Base-by-base conservation (phyloP, 176 grass and related monocot species). In the Carex myosuroides region DNA sequence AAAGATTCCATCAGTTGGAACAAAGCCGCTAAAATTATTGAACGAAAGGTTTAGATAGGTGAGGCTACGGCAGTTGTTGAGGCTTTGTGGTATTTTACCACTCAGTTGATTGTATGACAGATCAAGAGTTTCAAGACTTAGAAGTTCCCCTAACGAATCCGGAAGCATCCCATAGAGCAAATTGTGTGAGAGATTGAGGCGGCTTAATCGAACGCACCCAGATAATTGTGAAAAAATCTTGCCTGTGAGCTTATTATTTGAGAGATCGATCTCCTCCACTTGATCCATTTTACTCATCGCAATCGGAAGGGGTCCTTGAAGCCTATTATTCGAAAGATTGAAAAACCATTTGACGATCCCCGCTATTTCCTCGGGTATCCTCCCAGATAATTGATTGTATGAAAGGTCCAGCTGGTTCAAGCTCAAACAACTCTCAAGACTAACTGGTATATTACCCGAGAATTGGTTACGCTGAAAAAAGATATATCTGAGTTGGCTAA, bases 141-240 rank as follows among this genome's bases (percentile, higher is more conserved):
- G 10, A 4, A 94, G 91, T 26, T 35, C 13, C n/a, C 83, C 89
- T 1, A 98, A 42, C 0, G 68, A 63, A 3, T 54, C 14, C 0
- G 88, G 91, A 3, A 98, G 82, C 17, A 1, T 6, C 14, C 91
- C 91, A 30, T 83, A 3, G 35, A 98, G 89, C 21, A 17, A 84
- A 90, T 98, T 98, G 83, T 98, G 85, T 2, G 91, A 95, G 20
- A 98, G 53, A 82, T 98, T 88, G 30, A 98, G 73, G 6, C 82
- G 64, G 48, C 29, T 44, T 64, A 95, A 70, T 66, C 67, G 90
- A 10, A 63, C 55, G 30, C 88, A 98, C 11, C 20, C 55, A 1
- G 79, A 77, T 20, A 95, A 12, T 26, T 84, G 76, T 8, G 79
- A 6, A 20, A 85, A 82, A 78, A 95, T 79, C 10, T 5, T 65